Conservation (phyloP, 2,329 filamentous ascomycete species). For the Bipolaris oryzae region DNA sequence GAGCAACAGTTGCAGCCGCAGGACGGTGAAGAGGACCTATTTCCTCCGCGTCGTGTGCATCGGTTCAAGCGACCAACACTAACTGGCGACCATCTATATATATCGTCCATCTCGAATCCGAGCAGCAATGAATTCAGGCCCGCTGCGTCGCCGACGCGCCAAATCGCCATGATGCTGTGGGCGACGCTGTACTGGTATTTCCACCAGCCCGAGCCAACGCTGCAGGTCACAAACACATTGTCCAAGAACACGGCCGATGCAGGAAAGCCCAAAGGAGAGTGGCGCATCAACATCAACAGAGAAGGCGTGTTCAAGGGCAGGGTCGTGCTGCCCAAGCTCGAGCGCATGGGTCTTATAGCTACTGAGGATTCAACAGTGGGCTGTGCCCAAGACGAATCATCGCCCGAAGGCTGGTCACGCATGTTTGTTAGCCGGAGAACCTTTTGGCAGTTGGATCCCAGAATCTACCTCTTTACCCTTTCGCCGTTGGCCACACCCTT, state of each 20-base stretch:
- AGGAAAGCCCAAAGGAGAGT: slow-evolving; percentile 81
- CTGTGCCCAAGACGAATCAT: slow-evolving; percentile 64
- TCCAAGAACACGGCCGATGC: slow-evolving; percentile 67
- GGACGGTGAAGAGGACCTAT: slow-evolving; percentile 39
- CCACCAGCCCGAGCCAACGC: slow-evolving; percentile 77
- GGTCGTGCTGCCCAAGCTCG: slow-evolving; percentile 85
- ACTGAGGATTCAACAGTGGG: slow-evolving; percentile 78
- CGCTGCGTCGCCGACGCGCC: slow-evolving; percentile 78
- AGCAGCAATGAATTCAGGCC: slow-evolving; percentile 80
- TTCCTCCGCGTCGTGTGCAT: slow-evolving; percentile 56
- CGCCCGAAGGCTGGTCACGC: slow-evolving; percentile 70
- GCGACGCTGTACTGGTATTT: slow-evolving; percentile 97
- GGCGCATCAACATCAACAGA: slow-evolving; percentile 81
- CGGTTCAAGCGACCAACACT: slow-evolving; percentile 78
- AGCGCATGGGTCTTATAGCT: slow-evolving; percentile 86
- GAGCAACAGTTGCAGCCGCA: slow-evolving; percentile 41
- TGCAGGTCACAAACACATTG: slow-evolving; percentile 65
- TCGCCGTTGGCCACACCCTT: slow-evolving; percentile 63
- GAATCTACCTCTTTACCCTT: slow-evolving; percentile 86
- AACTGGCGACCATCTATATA: slow-evolving; percentile 81
- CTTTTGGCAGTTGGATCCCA: slow-evolving; percentile 92
- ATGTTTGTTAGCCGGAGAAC: slow-evolving; percentile 82
- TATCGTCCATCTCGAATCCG: slow-evolving; percentile 88
- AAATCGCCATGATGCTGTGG: slow-evolving; percentile 97
- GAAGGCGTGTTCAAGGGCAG: slow-evolving; percentile 87